A percentile compares a stretch with the other conserved stretches of the same genome.
Conservation (phyloP, 2,329 filamentous ascomycete genomes). For the Atkinsonella texensis region DNA sequence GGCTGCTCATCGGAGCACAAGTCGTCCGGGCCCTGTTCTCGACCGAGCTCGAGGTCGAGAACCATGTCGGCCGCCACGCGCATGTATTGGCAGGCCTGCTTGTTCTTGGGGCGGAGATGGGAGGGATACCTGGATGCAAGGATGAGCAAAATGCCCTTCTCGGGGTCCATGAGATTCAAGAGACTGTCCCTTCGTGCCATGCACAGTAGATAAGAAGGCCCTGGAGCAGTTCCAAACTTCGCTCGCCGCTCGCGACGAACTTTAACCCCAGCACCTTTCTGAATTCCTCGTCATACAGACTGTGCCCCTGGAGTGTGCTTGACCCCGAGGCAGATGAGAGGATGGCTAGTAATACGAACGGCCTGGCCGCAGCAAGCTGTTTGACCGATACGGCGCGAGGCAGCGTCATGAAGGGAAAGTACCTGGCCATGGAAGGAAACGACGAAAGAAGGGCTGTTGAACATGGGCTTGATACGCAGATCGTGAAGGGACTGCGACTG, state of each 20-base stretch:
- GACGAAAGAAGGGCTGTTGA: slow-evolving; percentile 34
- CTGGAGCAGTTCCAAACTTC: slow-evolving; percentile 43
- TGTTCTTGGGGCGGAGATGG: slow-evolving; percentile 39
- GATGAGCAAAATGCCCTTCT: too few species aligned
- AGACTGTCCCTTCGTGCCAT: slow-evolving; percentile 28
- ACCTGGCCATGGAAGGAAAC: slow-evolving; percentile 31
- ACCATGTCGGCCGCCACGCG: slow-evolving; percentile 40
- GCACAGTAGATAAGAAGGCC: slow-evolving; percentile 44
- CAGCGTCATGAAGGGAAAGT: slow-evolving; percentile 33
- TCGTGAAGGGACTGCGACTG: slow-evolving; percentile 21
- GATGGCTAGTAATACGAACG: slow-evolving; percentile 43
- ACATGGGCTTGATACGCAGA: slow-evolving; percentile 36
- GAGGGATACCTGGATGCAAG: slow-evolving; percentile 41
- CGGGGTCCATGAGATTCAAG: too few species aligned
- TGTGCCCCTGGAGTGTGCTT: slow-evolving; percentile 37
- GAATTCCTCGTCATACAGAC: slow-evolving; percentile 45
- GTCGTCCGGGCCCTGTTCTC: slow-evolving; percentile 21
- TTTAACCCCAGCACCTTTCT: slow-evolving; percentile 43
- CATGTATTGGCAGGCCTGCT: slow-evolving; percentile 36
- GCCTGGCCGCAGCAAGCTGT: slow-evolving; percentile 31
- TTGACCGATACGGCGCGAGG: slow-evolving; percentile 28
- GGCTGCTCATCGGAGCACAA: slow-evolving; percentile 1
- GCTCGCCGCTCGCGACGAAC: slow-evolving; percentile 44
- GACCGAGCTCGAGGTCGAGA: slow-evolving; percentile 36
- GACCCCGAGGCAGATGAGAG: slow-evolving; percentile 37